phyloP scores from a whole-genome alignment of 2,329 filamentous ascomycete species.

The Neonectria punicea region DNA sequence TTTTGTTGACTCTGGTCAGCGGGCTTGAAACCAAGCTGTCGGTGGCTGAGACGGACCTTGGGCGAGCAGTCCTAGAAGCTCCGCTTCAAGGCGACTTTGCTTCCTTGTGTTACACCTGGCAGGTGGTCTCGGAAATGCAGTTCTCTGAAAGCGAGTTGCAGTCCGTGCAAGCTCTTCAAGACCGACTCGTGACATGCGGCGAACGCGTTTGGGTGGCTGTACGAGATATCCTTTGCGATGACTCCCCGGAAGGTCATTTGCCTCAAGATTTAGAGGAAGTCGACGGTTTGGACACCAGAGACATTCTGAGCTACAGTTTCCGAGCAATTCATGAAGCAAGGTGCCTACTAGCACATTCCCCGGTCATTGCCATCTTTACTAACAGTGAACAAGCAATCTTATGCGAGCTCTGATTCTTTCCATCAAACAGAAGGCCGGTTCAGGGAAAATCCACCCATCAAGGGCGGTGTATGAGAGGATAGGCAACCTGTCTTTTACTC shows the following conservation, averaged over 20 bases:
- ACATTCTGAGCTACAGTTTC: constrained; percentile 94
- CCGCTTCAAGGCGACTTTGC: constrained; percentile 78
- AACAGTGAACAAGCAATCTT: constrained; percentile 67
- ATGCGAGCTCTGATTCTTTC: constrained; percentile 71
- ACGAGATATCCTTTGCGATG: constrained; percentile 83
- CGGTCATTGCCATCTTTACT: not conserved
- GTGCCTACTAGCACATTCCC: constrained; percentile 54
- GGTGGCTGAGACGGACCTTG: constrained; percentile 72
- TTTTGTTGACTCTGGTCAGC: constrained; percentile 68
- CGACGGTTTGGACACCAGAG: constrained; percentile 82
- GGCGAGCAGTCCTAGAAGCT: constrained; percentile 71
- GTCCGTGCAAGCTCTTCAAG: constrained; percentile 56
- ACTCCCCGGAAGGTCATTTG: constrained; percentile 91
- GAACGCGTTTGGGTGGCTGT: constrained; percentile 81
- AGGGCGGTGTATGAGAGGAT: constrained; percentile 70
- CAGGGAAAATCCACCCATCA: constrained; percentile 59
- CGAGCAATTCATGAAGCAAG: constrained; percentile 94
- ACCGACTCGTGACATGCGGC: constrained; percentile 69
- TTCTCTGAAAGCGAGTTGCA: constrained; percentile 52
- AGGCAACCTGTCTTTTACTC: constrained; percentile 80
- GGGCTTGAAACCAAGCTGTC: constrained; percentile 73
- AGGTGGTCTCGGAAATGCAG: constrained; percentile 56
- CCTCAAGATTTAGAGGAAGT: constrained; percentile 79
- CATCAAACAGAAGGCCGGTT: constrained; percentile 57
- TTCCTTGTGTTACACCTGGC: constrained; percentile 69